Percentiles rank a stretch among this genome's conserved stretches.
Evolutionary conservation across 768 basidiomycete species (phyloP).

Genomic region (Lactifluus pinguis): DNA sequence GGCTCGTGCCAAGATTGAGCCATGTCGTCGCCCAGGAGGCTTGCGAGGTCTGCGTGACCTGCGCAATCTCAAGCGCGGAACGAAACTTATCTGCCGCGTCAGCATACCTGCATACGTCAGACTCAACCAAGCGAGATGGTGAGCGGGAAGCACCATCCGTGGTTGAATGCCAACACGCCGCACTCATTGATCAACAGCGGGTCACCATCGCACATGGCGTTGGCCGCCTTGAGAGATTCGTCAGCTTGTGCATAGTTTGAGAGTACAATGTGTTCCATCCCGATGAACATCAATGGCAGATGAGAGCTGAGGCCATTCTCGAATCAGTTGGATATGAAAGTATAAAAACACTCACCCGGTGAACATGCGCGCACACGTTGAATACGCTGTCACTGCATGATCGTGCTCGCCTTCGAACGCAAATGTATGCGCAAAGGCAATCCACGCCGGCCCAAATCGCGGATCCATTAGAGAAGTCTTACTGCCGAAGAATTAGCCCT

Average conservation of each 20-base stretch:
- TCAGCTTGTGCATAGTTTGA: slow-evolving; percentile 75
- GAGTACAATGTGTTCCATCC: slow-evolving; percentile 95
- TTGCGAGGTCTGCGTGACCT: slow-evolving; percentile 78
- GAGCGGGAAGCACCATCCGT: slow-evolving; percentile 52
- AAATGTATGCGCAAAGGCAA: slow-evolving; percentile 96
- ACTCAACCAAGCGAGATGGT: neutral
- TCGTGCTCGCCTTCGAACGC: slow-evolving; percentile 97
- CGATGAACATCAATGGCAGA: slow-evolving; percentile 88
- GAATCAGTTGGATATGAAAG: neutral
- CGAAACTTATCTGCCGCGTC: slow-evolving; percentile 63
- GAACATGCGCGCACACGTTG: slow-evolving; percentile 91
- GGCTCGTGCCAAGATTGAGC: slow-evolving; percentile 86
- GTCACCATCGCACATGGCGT: slow-evolving; percentile 76
- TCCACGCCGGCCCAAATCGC: slow-evolving; percentile 93
- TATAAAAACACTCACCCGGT: slow-evolving; percentile 58
- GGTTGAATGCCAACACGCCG: slow-evolving; percentile 88
- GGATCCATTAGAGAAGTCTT: slow-evolving; percentile 97
- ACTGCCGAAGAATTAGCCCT: slow-evolving; percentile 32
- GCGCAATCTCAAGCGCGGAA: slow-evolving; percentile 69
- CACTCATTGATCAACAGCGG: slow-evolving; percentile 87
- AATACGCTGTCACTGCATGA: slow-evolving; percentile 96
- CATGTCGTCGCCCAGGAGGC: slow-evolving; percentile 84
- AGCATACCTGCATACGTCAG: slow-evolving; percentile 47
- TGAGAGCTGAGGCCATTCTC: slow-evolving; percentile 62
- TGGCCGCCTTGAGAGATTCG: slow-evolving; percentile 79